A percentile compares a stretch with the other conserved stretches of the same genome.
phyloP scores from a whole-genome alignment of 495 filamentous ascomycete species.

The Penicillium macrosclerotiorum region DNA sequence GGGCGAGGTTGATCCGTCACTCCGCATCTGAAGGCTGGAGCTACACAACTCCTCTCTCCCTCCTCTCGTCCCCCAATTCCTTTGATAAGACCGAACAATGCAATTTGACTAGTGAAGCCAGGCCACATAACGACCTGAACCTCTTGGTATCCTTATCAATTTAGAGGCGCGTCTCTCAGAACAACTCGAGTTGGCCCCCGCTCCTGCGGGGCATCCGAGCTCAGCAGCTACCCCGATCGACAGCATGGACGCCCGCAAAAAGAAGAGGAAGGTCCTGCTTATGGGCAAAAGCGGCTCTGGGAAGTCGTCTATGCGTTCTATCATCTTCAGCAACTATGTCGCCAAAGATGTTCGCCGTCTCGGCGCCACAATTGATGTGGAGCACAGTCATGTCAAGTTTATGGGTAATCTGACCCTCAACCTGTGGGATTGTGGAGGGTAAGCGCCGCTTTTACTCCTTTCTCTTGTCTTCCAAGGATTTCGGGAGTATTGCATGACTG shows the following conservation, averaged over 20 bases:
- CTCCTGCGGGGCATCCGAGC: conserved; percentile 31
- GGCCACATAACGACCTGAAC: neutral
- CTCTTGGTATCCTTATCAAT: neutral
- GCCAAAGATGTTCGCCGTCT: conserved; percentile 92
- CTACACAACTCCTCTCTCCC: conserved; percentile 9
- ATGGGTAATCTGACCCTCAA: conserved; percentile 95
- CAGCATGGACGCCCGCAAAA: conserved; percentile 48
- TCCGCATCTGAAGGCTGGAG: conserved; percentile 27
- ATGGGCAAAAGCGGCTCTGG: conserved; percentile 97
- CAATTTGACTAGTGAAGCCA: neutral
- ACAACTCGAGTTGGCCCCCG: conserved; percentile 19
- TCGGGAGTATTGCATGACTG: too few relatives aligned
- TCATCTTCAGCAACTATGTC: conserved; percentile 97
- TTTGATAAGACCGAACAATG: conserved; percentile 1
- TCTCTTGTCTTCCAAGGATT: too few relatives aligned
- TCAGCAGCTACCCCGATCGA: conserved; percentile 10
- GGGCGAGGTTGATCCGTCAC: conserved; percentile 19
- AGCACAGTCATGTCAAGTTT: conserved; percentile 97
- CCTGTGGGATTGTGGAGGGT: conserved; percentile 97
- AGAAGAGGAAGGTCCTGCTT: conserved; percentile 58
- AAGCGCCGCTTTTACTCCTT: too few relatives aligned
- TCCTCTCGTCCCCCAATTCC: conserved; percentile 13
- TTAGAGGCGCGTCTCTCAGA: conserved; percentile 6
- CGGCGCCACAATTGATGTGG: conserved; percentile 97
- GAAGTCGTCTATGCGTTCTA: conserved; percentile 98